These are phyloP conservation scores for Porcisia hertigi DNA, from an alignment of 208 protist species.

Conservation along the genomic window DNA sequence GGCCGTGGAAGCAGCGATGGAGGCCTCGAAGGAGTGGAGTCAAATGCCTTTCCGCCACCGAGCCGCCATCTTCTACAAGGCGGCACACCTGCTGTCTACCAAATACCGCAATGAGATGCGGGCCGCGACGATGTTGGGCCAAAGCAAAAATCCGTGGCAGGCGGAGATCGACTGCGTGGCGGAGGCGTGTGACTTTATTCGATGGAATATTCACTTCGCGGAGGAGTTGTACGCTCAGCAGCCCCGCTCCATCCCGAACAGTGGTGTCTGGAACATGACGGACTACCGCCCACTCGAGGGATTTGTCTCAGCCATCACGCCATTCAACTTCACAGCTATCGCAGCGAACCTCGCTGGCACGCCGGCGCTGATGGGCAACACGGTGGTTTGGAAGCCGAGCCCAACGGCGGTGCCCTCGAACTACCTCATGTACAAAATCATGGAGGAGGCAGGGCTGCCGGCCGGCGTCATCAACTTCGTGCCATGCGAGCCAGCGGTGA, in stretches of 20 bases:
- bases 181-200: slow-evolving; percentile 96
- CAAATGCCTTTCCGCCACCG: slow-evolving; percentile 89
- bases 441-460: slow-evolving; percentile 96
- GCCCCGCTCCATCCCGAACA: slow-evolving; percentile 70
- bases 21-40: slow-evolving; percentile 77
- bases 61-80: slow-evolving; percentile 94
- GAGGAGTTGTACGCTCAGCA: slow-evolving; percentile 92
- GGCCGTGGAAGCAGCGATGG: slow-evolving; percentile 89
- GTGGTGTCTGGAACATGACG: slow-evolving; percentile 93
- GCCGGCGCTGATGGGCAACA: slow-evolving; percentile 97
- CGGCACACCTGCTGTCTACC: slow-evolving; percentile 87
- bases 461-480: slow-evolving; percentile 96
- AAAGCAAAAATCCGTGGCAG: slow-evolving; percentile 97
- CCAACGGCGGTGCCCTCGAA: slow-evolving; percentile 90
- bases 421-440: slow-evolving; percentile 94
- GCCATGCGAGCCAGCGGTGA: slow-evolving; percentile 78
- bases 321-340: slow-evolving; percentile 99
- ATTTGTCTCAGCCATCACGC: slow-evolving; percentile 95
- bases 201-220: slow-evolving; percentile 96
- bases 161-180: slow-evolving; percentile 97
- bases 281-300: slow-evolving; percentile 97
- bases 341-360: slow-evolving; percentile 94
- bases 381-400: slow-evolving; percentile 96
- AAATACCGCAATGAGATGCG: slow-evolving; percentile 88
- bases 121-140: slow-evolving; percentile 96